Percentiles rank a stretch among this genome's conserved stretches.
phyloP scores from a whole-genome alignment of 108 stramenopile genomes.

The Skeletonema grethae region DNA sequence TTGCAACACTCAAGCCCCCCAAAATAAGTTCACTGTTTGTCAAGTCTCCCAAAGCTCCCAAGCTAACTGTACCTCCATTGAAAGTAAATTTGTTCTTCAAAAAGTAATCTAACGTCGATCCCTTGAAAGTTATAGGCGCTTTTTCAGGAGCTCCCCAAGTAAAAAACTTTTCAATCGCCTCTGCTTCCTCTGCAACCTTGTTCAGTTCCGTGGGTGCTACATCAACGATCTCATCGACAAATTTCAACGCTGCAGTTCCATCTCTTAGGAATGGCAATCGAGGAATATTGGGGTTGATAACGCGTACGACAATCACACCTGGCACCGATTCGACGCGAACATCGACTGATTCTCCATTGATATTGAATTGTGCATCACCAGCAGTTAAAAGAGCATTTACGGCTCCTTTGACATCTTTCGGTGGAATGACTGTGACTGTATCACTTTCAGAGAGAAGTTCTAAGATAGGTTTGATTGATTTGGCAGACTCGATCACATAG shows the following conservation, averaged over 20 bases:
- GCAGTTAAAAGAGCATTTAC: conserved; percentile 16
- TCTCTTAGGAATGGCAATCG: conserved; percentile 38
- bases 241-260: conserved; percentile 31
- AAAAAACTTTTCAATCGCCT: conserved; percentile 33
- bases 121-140: conserved; percentile 21
- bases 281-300: conserved; percentile 39
- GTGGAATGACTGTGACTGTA: conserved; percentile 30
- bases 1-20: not conserved
- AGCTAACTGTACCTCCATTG: conserved; percentile 17
- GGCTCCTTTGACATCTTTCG: conserved; percentile 36
- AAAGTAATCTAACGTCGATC: conserved; percentile 30
- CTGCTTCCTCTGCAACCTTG: conserved; percentile 28
- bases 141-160: conserved; percentile 40
- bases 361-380: conserved; percentile 35
- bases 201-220: conserved; percentile 27
- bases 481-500: conserved; percentile 33
- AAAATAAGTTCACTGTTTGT: conserved; percentile 30
- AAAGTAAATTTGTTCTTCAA: conserved; percentile 27
- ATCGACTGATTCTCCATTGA: conserved; percentile 30
- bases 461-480: conserved; percentile 38
- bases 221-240: conserved; percentile 34
- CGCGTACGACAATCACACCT: conserved; percentile 31
- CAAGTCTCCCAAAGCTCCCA: conserved; percentile 35
- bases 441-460: conserved; percentile 32
- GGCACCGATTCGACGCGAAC: conserved; percentile 42